Percentiles rank a stretch among this genome's conserved stretches.
These are phyloP conservation scores for Thielaviopsis populi DNA, from an alignment of 2,329 filamentous ascomycete species.

Conservation along the genomic window DNA sequence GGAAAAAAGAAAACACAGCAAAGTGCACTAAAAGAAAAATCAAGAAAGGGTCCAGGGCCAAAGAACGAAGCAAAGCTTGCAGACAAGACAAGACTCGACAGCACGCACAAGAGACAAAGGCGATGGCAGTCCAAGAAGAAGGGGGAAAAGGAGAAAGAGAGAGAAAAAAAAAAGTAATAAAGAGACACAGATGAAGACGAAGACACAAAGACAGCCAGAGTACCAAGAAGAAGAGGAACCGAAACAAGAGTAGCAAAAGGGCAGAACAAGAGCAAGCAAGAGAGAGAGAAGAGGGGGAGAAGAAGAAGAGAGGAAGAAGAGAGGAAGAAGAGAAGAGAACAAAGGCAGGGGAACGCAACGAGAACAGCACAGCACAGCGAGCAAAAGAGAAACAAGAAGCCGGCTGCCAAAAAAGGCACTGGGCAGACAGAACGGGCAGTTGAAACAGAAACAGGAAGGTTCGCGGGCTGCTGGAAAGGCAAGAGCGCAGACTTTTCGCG, in stretches of 20 bases:
- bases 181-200: not conserved
- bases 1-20: not conserved
- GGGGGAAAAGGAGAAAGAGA: not conserved
- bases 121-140: not conserved
- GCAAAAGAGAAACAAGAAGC: not conserved
- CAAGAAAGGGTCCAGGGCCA: not conserved
- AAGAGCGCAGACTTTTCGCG: not conserved
- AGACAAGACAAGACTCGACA: not conserved
- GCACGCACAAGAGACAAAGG: not conserved
- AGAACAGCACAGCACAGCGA: too few species aligned
- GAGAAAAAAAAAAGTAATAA: not conserved
- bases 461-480: not conserved
- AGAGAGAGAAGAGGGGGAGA: not conserved
- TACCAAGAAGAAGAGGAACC: not conserved
- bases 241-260: not conserved
- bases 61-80: not conserved
- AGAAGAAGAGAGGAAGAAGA: not conserved
- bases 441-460: conserved; percentile 7
- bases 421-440: not conserved
- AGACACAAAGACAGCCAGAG: not conserved
- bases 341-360: not conserved
- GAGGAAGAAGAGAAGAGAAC: not conserved
- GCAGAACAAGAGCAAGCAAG: not conserved
- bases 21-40: not conserved
- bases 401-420: not conserved